Percentiles rank a stretch among this genome's conserved stretches.
Evolutionary conservation across 352 stramenopile genomes (phyloP).

Genomic region (Peronospora destructor): DNA sequence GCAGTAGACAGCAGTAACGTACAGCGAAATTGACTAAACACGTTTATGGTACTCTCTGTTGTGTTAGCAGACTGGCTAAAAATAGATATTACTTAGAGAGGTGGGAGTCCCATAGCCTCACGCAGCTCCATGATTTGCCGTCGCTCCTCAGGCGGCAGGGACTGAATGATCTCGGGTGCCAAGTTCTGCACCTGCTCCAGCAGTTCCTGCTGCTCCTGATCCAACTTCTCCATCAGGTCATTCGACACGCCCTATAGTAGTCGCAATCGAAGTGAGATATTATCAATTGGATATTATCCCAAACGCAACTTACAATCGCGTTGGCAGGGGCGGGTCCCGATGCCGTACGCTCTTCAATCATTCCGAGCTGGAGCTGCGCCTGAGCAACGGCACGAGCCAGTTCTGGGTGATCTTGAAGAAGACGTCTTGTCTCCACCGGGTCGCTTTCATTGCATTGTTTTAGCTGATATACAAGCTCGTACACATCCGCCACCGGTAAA

Average conservation of each 20-base stretch:
- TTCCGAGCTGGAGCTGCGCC: slow-evolving; percentile 63
- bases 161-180: slow-evolving; percentile 73
- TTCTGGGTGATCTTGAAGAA: slow-evolving; percentile 73
- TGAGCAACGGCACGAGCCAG: slow-evolving; percentile 64
- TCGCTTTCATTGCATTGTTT: slow-evolving; percentile 79
- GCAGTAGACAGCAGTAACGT: slow-evolving; percentile 21
- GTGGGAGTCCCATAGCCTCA: slow-evolving; percentile 68
- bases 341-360: slow-evolving; percentile 48
- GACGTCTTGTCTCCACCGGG: slow-evolving; percentile 50
- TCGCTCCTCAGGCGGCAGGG: slow-evolving; percentile 57
- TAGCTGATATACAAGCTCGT: slow-evolving; percentile 73
- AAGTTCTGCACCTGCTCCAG: slow-evolving; percentile 79
- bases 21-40: slow-evolving; percentile 10
- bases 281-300: neutral
- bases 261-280: neutral
- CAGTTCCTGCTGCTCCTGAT: slow-evolving; percentile 70
- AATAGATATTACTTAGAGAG: slow-evolving; percentile 34
- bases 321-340: slow-evolving; percentile 36
- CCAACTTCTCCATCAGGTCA: slow-evolving; percentile 59
- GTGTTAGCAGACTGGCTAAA: slow-evolving; percentile 1
- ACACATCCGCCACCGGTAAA: slow-evolving; percentile 47
- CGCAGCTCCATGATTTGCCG: slow-evolving; percentile 81
- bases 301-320: slow-evolving; percentile 29
- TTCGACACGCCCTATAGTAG: slow-evolving; percentile 46
- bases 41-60: neutral